A percentile compares a stretch with the other conserved stretches of the same genome.
phyloP scores from a whole-genome alignment of 164 flowering plant species.

The Santalum album region DNA sequence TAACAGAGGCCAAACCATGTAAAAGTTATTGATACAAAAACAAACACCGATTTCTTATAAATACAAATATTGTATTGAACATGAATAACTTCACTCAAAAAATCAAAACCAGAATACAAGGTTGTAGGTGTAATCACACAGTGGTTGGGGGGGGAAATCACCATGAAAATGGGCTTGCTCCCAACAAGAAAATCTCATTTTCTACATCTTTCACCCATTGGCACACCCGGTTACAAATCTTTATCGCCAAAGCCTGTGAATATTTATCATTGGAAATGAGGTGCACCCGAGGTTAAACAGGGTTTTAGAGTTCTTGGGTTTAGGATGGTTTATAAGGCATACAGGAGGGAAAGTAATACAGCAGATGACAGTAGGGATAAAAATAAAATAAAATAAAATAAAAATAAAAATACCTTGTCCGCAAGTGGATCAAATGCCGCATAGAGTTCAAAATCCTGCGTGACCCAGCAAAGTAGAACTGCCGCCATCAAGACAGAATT shows the following conservation, averaged over 20 bases:
- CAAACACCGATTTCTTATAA: too few species aligned
- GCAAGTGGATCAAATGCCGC: conserved; percentile 99
- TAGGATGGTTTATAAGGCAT: too few species aligned
- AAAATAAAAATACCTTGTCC: conserved; percentile 62
- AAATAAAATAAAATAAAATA: not conserved
- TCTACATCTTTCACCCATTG: conserved; percentile 97
- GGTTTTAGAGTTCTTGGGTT: too few species aligned
- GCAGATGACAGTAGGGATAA: not conserved
- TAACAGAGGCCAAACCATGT: too few species aligned
- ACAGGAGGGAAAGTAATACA: not conserved
- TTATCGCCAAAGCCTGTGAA: conserved; percentile 82
- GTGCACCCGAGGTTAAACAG: not conserved
- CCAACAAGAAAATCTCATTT: conserved; percentile 84
- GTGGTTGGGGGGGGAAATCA: conserved; percentile 31
- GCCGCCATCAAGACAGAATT: conserved; percentile 22
- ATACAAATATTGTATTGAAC: too few species aligned
- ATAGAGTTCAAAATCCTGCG: conserved; percentile 93
- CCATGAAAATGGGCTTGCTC: conserved; percentile 99
- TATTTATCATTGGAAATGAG: not conserved
- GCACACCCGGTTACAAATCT: conserved; percentile 82
- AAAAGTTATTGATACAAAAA: too few species aligned
- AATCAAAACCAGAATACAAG: conserved; percentile 14
- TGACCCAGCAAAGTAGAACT: conserved; percentile 97
- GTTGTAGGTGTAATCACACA: conserved; percentile 19
- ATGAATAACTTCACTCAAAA: not conserved